Base-by-base conservation (phyloP, 345 rosid genomes). In the Salix caprea region DNA sequence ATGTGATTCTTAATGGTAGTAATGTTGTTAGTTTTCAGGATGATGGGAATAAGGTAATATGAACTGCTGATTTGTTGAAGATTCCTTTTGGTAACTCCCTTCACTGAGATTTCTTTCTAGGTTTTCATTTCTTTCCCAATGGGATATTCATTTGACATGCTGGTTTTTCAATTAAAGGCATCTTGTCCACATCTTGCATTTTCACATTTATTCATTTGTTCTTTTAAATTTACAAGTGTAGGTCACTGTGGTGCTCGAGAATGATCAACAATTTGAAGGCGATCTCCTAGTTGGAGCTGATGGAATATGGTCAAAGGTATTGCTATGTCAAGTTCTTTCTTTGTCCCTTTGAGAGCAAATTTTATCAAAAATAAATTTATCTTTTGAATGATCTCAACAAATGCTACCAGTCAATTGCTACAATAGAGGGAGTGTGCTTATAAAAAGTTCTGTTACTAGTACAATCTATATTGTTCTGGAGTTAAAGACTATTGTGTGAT, bases 231-330 rank as follows among this genome's bases (percentile, higher is more conserved):
- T 50, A 23, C 58, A 70, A 30, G 71, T 78, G 66, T 84, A 95
- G 99, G 96, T 96, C 8, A 84, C 90, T 3, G 99, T 89, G 76
- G 81, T 76, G 71, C 93, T 96, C 19, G 97, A 93, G 86, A 89
- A 91, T 82, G 99, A 97, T 42, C 80, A 89, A 40, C 81, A 79
- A 0, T 89, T 76, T 73, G 89, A 89, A 76, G 99, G 99, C 64
- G 98, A 96, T 84, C 82, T 96, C 75, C 92, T 93, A 62, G 91
- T 96, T 71, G 98, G 97, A 75, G 97, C 97, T 64, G 98, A 96
- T 85, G 99, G 99, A 70, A 96, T 96, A 78, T 74, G 97, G 94
- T 96, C 99, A n/a, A 96, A 91, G 92, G 99, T 96, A 82, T 21
- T n/a, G 26, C 18, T 67, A 7, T 77, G n/a, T 66, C 66, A 32